A percentile compares a stretch with the other conserved stretches of the same genome.
Conservation (phyloP, 2,329 filamentous ascomycete species). For the Thyridium curvatum region DNA sequence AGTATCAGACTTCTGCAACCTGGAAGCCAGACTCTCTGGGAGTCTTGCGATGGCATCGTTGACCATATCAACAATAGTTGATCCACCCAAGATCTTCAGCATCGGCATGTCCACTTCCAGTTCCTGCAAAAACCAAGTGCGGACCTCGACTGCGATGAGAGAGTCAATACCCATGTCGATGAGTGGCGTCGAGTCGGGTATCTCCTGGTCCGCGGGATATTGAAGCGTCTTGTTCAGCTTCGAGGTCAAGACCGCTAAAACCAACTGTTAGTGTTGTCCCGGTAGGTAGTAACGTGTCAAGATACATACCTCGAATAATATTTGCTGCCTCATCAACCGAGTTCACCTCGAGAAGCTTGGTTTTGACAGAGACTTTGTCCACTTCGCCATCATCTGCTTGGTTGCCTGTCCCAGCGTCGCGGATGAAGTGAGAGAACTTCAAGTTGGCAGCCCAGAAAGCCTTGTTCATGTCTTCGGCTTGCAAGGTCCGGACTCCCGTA, state of each 20-base stretch:
- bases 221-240: neutral
- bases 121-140: conserved; percentile 40
- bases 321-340: conserved; percentile 2
- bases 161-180: conserved; percentile 18
- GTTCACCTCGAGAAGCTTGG: no score
- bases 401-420: no score
- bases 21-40: no score
- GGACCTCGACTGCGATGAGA: conserved; percentile 24
- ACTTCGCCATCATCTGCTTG: conserved; percentile 4
- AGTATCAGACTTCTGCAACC: no score
- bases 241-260: neutral
- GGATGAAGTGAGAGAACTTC: conserved; percentile 8
- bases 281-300: no score
- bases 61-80: conserved; percentile 10
- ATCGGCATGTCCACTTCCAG: conserved; percentile 35
- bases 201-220: neutral
- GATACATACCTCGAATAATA: conserved; percentile 7
- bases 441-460: conserved; percentile 4
- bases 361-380: conserved; percentile 2
- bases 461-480: conserved; percentile 4
- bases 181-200: neutral
- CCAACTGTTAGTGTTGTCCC: neutral
- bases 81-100: conserved; percentile 34
- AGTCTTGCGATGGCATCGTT: neutral
- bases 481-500: conserved; percentile 5